Conservation (phyloP, 2,329 filamentous ascomycete species). For the Stagonosporopsis rhizophila region DNA sequence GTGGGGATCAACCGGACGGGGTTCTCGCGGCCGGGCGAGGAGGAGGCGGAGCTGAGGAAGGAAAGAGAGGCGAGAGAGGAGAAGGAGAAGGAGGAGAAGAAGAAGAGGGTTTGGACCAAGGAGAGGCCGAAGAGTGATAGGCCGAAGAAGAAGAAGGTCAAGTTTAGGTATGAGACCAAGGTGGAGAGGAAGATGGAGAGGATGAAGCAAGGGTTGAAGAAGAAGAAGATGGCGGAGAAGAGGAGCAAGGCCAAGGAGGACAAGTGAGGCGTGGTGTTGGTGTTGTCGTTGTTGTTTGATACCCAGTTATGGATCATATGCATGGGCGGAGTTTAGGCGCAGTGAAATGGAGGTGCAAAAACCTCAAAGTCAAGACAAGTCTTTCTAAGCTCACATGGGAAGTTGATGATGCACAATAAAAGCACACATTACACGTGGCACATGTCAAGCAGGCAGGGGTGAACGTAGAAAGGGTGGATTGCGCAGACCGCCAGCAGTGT, state of each 20-base stretch:
- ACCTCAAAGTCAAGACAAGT: background rate
- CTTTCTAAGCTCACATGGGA: background rate
- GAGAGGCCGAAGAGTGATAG: conserved; percentile 56
- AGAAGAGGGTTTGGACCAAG: conserved; percentile 60
- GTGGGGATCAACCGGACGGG: conserved; percentile 81
- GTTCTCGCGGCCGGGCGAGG: conserved; percentile 63
- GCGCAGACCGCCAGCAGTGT: conserved; percentile 28
- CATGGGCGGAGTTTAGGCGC: conserved; percentile 19
- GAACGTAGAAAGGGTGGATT: conserved; percentile 15
- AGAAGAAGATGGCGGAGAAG: conserved; percentile 71
- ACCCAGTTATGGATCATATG: conserved; percentile 20
- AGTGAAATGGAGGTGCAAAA: background rate
- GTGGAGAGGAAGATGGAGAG: conserved; percentile 72
- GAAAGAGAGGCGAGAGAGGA: conserved; percentile 32
- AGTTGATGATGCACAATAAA: background rate
- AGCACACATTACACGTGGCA: background rate
- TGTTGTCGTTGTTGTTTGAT: conserved; percentile 10
- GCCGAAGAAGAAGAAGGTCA: conserved; percentile 83
- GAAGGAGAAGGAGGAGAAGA: conserved; percentile 44
- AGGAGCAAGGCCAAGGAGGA: conserved; percentile 48
- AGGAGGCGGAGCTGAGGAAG: conserved; percentile 53
- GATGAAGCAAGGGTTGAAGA: conserved; percentile 71
- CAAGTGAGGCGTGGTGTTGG: background rate
- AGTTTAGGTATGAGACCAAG: conserved; percentile 93
- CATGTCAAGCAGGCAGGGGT: background rate